A percentile compares a stretch with the other conserved stretches of the same genome.
Conservation (phyloP, 2,329 filamentous ascomycete species). For the Colletotrichum graminicola region DNA sequence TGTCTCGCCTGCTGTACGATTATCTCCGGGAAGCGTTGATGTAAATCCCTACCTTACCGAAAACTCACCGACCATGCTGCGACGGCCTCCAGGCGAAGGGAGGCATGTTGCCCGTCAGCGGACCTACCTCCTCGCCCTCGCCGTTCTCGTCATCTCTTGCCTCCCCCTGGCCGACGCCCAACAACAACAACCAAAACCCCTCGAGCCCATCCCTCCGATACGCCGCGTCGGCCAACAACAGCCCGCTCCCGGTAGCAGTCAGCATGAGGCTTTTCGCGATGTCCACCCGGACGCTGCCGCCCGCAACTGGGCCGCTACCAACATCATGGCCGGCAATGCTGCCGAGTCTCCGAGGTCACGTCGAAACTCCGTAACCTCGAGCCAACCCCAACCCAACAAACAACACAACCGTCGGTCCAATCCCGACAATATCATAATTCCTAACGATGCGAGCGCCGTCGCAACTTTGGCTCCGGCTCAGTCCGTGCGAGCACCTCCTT, state of each 20-base stretch:
- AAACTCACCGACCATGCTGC: constrained; percentile 63
- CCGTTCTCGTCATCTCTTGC: constrained; percentile 69
- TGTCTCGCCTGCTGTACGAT: constrained; percentile 39
- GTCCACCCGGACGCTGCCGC: constrained; percentile 46
- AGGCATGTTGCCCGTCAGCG: constrained; percentile 61
- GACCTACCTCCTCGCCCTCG: constrained; percentile 66
- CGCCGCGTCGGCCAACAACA: constrained; percentile 31
- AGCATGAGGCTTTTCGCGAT: constrained; percentile 26
- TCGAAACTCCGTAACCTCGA: constrained; percentile 40
- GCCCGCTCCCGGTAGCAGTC: constrained; percentile 20
- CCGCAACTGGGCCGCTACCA: constrained; percentile 50
- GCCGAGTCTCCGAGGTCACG: constrained; percentile 36
- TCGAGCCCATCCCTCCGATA: constrained; percentile 32
- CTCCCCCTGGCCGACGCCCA: constrained; percentile 70
- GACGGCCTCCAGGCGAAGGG: constrained; percentile 72
- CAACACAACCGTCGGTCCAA: constrained; percentile 46
- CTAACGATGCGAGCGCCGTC: constrained; percentile 90
- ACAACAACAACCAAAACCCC: constrained; percentile 64
- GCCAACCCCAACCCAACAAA: constrained; percentile 42
- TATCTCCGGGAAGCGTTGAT: constrained; percentile 39
- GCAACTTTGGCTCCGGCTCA: constrained; percentile 96
- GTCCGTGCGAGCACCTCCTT: constrained; percentile 93
- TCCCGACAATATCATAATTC: constrained; percentile 52
- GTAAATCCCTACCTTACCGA: constrained; percentile 37
- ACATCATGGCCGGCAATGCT: constrained; percentile 48